Percentiles rank a stretch among this genome's conserved stretches.
Evolutionary conservation across 148 eudicot genomes (phyloP).

Genomic region (Amaranthus palmeri): DNA sequence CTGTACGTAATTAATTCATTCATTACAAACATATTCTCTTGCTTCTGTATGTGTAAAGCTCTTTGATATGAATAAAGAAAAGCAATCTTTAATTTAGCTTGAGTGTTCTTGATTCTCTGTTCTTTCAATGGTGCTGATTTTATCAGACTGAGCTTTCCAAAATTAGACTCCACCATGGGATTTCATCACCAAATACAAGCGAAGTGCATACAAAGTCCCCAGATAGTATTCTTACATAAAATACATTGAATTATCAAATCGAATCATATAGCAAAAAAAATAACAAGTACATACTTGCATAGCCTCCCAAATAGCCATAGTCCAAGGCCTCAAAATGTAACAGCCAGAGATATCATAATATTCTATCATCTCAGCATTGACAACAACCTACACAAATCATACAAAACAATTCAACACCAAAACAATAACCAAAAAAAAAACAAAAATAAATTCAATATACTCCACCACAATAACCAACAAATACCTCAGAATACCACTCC

Average conservation of each 20-base stretch:
- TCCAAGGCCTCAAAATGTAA: conserved; percentile 85
- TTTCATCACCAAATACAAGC: too few relatives aligned
- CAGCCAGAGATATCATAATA: conserved; percentile 95
- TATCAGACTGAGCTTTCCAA: too few relatives aligned
- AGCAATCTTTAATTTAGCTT: too few relatives aligned
- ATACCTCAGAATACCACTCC: conserved; percentile 99
- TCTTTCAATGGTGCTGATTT: too few relatives aligned
- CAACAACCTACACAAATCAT: conserved; percentile 57
- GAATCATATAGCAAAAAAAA: not conserved
- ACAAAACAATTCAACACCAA: not conserved
- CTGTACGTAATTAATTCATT: too few relatives aligned
- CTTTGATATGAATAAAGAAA: too few relatives aligned
- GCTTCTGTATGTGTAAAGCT: too few relatives aligned
- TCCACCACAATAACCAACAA: not conserved
- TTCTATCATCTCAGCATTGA: conserved; percentile 84
- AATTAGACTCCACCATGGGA: too few relatives aligned
- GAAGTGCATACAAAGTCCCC: too few relatives aligned
- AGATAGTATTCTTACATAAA: not conserved
- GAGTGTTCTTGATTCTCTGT: too few relatives aligned
- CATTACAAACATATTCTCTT: too few relatives aligned
- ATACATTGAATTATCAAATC: not conserved
- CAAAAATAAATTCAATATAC: not conserved
- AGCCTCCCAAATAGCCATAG: conserved; percentile 88
- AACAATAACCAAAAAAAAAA: not conserved
- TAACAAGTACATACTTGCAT: conserved; percentile 56